Percentiles rank a stretch among this genome's conserved stretches.
These are phyloP conservation scores for Chenopodium quinoa DNA, from an alignment of 148 eudicot species.

Conservation along the genomic window DNA sequence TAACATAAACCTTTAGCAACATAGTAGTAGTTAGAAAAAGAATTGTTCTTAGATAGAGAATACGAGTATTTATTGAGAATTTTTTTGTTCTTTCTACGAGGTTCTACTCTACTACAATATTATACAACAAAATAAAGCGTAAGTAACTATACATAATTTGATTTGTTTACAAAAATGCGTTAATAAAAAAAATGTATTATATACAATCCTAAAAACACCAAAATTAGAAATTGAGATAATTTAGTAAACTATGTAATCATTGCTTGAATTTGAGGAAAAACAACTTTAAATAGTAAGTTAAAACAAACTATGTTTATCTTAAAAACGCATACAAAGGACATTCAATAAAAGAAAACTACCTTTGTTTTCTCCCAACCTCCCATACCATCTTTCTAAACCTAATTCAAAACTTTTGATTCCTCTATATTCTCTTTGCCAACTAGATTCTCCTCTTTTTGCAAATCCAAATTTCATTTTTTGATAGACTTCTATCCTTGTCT, in stretches of 20 bases:
- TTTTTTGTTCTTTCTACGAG: no score
- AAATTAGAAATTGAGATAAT: neutral
- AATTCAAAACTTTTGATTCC: neutral
- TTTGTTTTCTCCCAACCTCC: neutral
- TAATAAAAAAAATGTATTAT: no score
- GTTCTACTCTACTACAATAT: no score
- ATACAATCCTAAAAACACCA: neutral
- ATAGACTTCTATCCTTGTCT: neutral
- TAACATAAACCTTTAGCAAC: no score
- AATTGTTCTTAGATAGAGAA: no score
- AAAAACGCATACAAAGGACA: neutral
- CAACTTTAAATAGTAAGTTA: neutral
- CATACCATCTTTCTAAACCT: neutral
- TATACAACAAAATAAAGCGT: no score
- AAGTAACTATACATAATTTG: no score
- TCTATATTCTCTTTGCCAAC: constrained; percentile 9
- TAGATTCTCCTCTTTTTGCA: constrained; percentile 4
- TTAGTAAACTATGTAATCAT: neutral
- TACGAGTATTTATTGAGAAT: no score
- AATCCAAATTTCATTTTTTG: neutral
- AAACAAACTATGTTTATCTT: neutral
- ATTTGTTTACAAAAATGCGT: no score
- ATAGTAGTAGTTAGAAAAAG: no score
- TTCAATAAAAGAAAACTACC: neutral
- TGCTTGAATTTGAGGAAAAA: neutral